phyloP scores from a whole-genome alignment of 1,139 yeast genomes.

The Pichia sp. region DNA sequence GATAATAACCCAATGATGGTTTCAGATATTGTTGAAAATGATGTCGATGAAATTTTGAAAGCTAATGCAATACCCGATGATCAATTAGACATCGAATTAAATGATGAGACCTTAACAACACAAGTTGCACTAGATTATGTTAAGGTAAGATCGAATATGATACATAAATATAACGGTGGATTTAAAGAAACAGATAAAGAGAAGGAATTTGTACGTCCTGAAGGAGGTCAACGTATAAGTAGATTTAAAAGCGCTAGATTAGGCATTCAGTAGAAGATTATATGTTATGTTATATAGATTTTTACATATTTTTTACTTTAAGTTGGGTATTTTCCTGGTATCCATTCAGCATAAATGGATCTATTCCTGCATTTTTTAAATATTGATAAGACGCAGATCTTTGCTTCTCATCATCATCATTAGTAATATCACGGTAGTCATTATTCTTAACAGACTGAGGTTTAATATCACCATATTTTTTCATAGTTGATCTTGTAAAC shows the following conservation, averaged over 20 bases:
- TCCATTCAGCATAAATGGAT: conserved; percentile 27
- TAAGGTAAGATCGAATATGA: conserved; percentile 46
- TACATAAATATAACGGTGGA: conserved; percentile 40
- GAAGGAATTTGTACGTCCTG: conserved; percentile 63
- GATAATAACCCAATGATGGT: conserved; percentile 37
- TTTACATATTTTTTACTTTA: conserved; percentile 3
- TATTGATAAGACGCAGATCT: conserved; percentile 20
- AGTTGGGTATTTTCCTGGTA: conserved; percentile 18
- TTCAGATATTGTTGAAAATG: conserved; percentile 37
- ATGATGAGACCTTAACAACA: conserved; percentile 35
- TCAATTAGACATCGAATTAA: conserved; percentile 29
- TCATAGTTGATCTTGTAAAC: conserved; percentile 18
- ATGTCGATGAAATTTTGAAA: conserved; percentile 15
- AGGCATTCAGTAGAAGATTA: conserved; percentile 15
- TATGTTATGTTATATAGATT: not conserved
- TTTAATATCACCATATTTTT: not conserved
- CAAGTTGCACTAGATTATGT: conserved; percentile 53
- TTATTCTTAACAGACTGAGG: not conserved
- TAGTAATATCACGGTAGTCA: not conserved
- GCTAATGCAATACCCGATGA: conserved; percentile 20
- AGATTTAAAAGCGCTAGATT: conserved; percentile 59
- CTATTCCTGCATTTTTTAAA: conserved; percentile 21
- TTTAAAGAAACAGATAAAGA: conserved; percentile 43
- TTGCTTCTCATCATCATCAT: conserved; percentile 8
- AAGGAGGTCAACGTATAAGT: conserved; percentile 50